phyloP scores from a whole-genome alignment of 129 eudicot species.

The Tagetes erecta region DNA sequence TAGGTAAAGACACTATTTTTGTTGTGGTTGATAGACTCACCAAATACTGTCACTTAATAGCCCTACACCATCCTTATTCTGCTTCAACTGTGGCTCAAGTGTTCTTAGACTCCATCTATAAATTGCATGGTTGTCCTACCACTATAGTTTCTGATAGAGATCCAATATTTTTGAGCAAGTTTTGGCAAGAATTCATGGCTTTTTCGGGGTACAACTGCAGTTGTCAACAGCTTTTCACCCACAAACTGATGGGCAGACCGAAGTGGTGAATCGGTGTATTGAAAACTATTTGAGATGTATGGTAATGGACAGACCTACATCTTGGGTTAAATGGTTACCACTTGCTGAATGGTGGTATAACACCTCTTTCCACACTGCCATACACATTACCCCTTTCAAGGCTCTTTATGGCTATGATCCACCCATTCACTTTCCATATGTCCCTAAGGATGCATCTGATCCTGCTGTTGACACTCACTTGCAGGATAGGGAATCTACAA shows the following conservation, averaged over 20 bases:
- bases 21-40: too few species aligned
- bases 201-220: not conserved
- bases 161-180: not conserved
- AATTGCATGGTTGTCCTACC: too few species aligned
- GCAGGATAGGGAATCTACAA: too few species aligned
- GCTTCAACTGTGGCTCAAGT: not conserved
- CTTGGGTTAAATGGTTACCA: not conserved
- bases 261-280: not conserved
- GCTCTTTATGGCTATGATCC: too few species aligned
- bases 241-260: not conserved
- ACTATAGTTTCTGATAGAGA: too few species aligned
- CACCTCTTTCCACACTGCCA: too few species aligned
- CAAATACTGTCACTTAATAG: too few species aligned
- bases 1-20: too few species aligned
- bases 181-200: not conserved
- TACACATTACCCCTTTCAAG: too few species aligned
- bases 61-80: not conserved
- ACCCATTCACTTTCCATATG: too few species aligned
- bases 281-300: not conserved
- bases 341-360: not conserved
- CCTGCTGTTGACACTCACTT: too few species aligned
- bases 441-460: too few species aligned
- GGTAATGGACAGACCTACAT: not conserved
- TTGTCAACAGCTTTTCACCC: not conserved
- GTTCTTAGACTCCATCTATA: not conserved